These are phyloP conservation scores for Nicotiana otophora DNA, from an alignment of 257 asterid genomes.

Conservation along the genomic window DNA sequence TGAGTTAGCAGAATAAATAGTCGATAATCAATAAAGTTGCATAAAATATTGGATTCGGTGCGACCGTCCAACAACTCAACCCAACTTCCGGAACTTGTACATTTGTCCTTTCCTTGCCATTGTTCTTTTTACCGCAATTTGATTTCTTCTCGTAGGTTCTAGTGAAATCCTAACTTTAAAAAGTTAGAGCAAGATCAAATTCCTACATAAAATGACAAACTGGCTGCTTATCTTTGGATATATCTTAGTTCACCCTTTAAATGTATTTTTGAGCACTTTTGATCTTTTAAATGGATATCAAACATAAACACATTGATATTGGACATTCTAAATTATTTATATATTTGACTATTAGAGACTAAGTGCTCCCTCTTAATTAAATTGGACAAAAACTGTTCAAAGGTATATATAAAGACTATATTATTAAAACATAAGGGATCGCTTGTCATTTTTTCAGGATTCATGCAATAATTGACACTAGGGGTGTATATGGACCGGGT, in stretches of 20 bases:
- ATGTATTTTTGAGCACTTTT: not conserved
- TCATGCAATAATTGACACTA: no score
- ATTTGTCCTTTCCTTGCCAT: not conserved
- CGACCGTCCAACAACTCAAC: slow-evolving; percentile 2
- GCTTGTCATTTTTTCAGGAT: not conserved
- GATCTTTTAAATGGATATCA: not conserved
- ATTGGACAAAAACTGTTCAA: not conserved
- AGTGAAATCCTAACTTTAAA: not conserved
- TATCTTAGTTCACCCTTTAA: not conserved
- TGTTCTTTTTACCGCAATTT: not conserved
- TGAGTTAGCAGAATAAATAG: not conserved
- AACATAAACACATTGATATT: not conserved
- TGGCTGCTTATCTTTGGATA: not conserved
- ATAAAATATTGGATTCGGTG: not conserved
- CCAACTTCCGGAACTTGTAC: not conserved
- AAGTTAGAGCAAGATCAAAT: not conserved
- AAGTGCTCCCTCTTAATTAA: not conserved
- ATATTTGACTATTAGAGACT: not conserved
- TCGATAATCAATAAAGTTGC: not conserved
- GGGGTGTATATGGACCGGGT: no score
- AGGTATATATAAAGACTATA: not conserved
- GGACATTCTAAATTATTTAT: no score
- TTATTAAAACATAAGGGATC: not conserved
- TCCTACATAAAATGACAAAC: not conserved
- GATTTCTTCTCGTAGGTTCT: not conserved